Evolutionary conservation across 768 basidiomycete species (phyloP), one percentile per base, ranked within the genome.

Genomic region (Kwoniella shandongensis): DNA sequence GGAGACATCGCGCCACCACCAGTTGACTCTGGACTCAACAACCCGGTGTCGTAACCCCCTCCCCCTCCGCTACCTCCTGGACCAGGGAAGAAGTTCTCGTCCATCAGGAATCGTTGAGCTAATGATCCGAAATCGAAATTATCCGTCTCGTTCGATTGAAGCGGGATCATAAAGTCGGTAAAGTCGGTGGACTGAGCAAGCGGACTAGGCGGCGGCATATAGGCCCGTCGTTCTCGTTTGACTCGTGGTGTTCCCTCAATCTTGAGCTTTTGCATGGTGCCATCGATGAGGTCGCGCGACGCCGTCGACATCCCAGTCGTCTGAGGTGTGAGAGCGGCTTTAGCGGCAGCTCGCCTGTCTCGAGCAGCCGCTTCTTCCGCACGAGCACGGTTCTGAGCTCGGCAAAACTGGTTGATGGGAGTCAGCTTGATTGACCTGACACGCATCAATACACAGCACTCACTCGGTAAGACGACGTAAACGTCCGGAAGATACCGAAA

Each of bases 401-500:
- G 88, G 75, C 89, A 93, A 88, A 91, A 93, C 91, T 93, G 65
- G 29, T 6, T 6, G 13, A 32, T 10, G 27, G 11, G 32, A 20
- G 45, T 52, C 40, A 60, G 49, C 51, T 22, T 25, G 26, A 29
- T 36, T 25, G 27, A n/a, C 1, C 6, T 44, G 22, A n/a, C n/a
- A n/a, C n/a, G n/a, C n/a, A 49, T 25, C 44, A 50, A 35, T 39
- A 26, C 29, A n/a, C n/a, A n/a, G n/a, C n/a, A 65, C 75, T 54
- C 46, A 77, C 77, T 55, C 70, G 73, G 77, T 93, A 99, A 1
- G 92, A 94, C 0, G 87, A 93, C 25, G 93, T 83, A 68, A 99
- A 99, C 1, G 90, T 96, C 79, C 96, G 92, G 83, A 98, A 97
- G 66, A 94, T 86, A 12, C 86, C 91, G 78, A 91, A 99, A 79